Evolutionary conservation across 306 rosid species (phyloP).

Genomic region (Vigna mungo): DNA sequence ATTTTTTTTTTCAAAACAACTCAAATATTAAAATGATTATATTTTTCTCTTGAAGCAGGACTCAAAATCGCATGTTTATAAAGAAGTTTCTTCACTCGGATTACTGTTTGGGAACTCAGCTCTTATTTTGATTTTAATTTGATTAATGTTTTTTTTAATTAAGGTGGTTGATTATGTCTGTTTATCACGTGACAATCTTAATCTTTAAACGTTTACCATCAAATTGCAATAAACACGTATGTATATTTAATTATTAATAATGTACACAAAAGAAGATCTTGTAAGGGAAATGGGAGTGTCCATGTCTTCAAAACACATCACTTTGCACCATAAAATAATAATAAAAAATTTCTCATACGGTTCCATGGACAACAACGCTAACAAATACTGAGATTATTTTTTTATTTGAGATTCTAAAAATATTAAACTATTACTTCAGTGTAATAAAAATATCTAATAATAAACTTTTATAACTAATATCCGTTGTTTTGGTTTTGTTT

Average conservation of each 20-base stretch:
- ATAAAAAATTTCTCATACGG: too few species aligned
- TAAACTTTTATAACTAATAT: too few species aligned
- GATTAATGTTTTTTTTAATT: background rate
- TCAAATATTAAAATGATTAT: background rate
- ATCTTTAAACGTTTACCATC: background rate
- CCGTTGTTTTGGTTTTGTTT: too few species aligned
- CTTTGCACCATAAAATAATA: background rate
- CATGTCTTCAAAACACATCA: background rate
- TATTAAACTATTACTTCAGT: too few species aligned
- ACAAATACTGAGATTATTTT: too few species aligned
- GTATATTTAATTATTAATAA: background rate
- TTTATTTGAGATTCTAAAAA: too few species aligned
- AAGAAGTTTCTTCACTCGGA: background rate
- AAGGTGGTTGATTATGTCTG: background rate
- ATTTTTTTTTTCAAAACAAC: background rate
- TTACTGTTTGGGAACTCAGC: background rate
- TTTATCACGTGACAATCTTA: background rate
- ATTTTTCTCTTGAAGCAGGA: background rate
- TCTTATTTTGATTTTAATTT: background rate
- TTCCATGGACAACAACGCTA: too few species aligned
- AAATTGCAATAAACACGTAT: background rate
- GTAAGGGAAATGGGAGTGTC: background rate
- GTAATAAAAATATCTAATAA: too few species aligned
- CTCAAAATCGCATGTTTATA: background rate
- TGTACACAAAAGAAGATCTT: background rate